Evolutionary conservation across 306 rosid genomes (phyloP), one percentile per base, ranked within the genome.

Genomic region (Cicer judaicum): DNA sequence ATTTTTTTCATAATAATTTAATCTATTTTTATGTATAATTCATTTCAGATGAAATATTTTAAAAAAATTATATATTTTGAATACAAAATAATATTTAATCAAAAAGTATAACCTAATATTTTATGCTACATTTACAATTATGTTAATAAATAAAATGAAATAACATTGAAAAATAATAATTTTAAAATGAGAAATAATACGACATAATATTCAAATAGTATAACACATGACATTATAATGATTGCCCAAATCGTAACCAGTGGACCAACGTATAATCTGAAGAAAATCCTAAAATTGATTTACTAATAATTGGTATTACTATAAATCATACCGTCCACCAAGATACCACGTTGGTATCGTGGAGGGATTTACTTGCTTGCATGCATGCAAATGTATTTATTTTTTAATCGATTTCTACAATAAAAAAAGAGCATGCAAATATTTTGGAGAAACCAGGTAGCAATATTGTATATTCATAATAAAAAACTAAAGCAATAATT

Each of bases 291-390:
- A 14, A 44, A 24, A 47, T 68, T 68, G 75, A 60, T 73, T 52
- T 42, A 72, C 14, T 49, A 75, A 55, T 44, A 1, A 61, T 14
- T 18, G 21, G 42, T n/a, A 2, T 8, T 11, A 15, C 7, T 7
- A 55, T 7, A 55, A 65, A 65, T 75, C 63, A 59, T 76, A 62
- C 79, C 78, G 6, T 55, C 69, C 70, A 85, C 72, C 85, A 67
- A 84, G 56, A 74, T 78, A 91, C 91, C 96, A 90, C 93, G 95
- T 94, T 96, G 91, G 85, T 39, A 52, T 75, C 79, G 83, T 36
- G 80, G 67, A 53, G 76, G 52, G 77, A 78, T 80, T 85, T 84
- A 80, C 88, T 64, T 84, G 98, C 98, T 88, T 87, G 95, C 90
- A 84, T 75, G 88, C 88, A 84, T 75, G 88, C 88, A 84, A 80